A percentile compares a stretch with the other conserved stretches of the same genome.
Conservation (phyloP, 139 green algal species). For the Tetradesmus obliquus region DNA sequence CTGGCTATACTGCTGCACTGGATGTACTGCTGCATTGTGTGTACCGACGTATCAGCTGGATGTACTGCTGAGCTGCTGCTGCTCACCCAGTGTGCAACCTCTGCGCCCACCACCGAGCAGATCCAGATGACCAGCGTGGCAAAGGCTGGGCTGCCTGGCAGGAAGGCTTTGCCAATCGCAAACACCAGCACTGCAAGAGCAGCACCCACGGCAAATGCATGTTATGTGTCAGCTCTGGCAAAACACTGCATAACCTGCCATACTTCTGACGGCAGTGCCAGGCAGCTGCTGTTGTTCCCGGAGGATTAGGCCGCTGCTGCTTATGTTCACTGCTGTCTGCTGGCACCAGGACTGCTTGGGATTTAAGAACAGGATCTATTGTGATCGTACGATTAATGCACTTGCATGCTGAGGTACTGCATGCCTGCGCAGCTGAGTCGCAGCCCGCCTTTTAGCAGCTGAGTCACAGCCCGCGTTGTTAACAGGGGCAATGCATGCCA, state of each 20-base stretch:
- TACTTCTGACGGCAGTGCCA: neutral
- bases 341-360: too few relatives aligned
- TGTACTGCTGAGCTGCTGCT: neutral
- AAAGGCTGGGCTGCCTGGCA: conserved; percentile 48
- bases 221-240: neutral
- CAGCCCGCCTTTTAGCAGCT: too few relatives aligned
- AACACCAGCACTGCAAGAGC: conserved; percentile 44
- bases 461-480: too few relatives aligned
- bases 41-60: neutral
- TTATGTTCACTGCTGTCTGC: too few relatives aligned
- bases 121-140: conserved; percentile 46
- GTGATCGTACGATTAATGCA: too few relatives aligned
- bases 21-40: neutral
- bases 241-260: neutral
- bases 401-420: too few relatives aligned
- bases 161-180: conserved; percentile 28
- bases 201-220: neutral
- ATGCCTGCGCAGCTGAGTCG: too few relatives aligned
- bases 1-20: neutral
- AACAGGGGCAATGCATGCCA: too few relatives aligned
- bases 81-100: conserved; percentile 42
- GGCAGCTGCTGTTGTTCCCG: neutral
- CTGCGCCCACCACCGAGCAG: conserved; percentile 26
- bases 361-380: too few relatives aligned
- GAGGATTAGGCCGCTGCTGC: neutral